A percentile compares a stretch with the other conserved stretches of the same genome.
Evolutionary conservation across 768 basidiomycete genomes (phyloP).

Genomic region (Tricholoma saponaceum): DNA sequence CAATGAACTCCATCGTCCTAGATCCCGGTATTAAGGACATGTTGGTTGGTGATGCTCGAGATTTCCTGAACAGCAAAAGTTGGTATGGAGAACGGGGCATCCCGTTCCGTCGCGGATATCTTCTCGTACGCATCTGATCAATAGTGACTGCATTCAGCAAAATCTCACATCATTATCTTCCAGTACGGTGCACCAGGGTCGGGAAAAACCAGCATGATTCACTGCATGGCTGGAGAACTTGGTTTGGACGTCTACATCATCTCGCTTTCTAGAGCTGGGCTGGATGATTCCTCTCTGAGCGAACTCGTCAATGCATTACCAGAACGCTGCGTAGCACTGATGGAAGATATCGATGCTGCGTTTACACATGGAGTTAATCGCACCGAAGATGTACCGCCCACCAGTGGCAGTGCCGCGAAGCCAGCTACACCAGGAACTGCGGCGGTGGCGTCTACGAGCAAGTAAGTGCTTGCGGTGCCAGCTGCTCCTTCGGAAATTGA

Average conservation of each 20-base stretch:
- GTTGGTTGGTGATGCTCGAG: constrained; percentile 54
- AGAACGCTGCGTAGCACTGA: constrained; percentile 54
- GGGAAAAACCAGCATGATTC: constrained; percentile 69
- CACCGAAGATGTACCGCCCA: constrained; percentile 7
- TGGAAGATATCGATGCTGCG: constrained; percentile 74
- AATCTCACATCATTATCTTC: neutral
- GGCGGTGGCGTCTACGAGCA: constrained; percentile 12
- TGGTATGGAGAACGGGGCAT: constrained; percentile 69
- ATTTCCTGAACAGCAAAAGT: constrained; percentile 51
- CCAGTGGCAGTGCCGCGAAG: neutral
- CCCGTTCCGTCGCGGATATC: constrained; percentile 65
- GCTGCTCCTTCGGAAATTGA: neutral
- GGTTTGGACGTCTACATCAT: constrained; percentile 64
- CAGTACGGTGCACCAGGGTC: constrained; percentile 68
- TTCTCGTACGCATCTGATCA: constrained; percentile 30
- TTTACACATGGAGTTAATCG: constrained; percentile 36
- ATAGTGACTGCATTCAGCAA: neutral
- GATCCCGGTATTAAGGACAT: constrained; percentile 54
- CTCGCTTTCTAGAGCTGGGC: constrained; percentile 48
- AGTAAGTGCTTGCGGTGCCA: constrained; percentile 1
- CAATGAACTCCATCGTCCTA: constrained; percentile 53
- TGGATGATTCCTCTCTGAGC: constrained; percentile 54
- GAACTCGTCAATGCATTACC: constrained; percentile 52
- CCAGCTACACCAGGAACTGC: constrained; percentile 4
- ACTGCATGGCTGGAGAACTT: constrained; percentile 66